Evolutionary conservation across 257 asterid species (phyloP).

Genomic region (Scutellaria baicalensis): DNA sequence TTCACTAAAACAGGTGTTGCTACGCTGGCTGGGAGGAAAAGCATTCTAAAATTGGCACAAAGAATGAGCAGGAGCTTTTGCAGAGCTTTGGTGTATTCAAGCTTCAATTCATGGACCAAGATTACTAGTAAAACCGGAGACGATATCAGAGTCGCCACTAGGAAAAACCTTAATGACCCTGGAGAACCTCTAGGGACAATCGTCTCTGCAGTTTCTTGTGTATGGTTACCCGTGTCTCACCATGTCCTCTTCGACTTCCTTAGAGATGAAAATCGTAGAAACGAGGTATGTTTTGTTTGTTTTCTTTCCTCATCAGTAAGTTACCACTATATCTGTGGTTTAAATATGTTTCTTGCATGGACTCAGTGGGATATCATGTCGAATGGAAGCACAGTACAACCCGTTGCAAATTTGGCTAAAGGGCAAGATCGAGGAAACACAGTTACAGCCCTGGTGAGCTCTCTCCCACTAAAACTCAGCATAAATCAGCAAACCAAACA

Average conservation of each 20-base stretch:
- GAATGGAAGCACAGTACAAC: constrained; percentile 42
- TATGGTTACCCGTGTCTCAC: constrained; percentile 74
- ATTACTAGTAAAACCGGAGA: constrained; percentile 56
- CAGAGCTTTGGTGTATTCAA: constrained; percentile 65
- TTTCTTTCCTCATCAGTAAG: neutral
- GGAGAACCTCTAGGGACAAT: constrained; percentile 82
- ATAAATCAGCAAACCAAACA: neutral
- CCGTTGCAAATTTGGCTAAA: constrained; percentile 67
- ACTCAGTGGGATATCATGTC: constrained; percentile 78
- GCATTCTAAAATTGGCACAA: constrained; percentile 65
- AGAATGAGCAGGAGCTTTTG: constrained; percentile 68
- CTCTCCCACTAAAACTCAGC: neutral
- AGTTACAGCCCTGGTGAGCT: constrained; percentile 61
- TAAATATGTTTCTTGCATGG: neutral
- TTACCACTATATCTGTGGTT: neutral
- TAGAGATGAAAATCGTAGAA: constrained; percentile 60
- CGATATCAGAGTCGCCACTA: constrained; percentile 56
- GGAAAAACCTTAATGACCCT: constrained; percentile 58
- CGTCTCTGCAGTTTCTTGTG: constrained; percentile 61
- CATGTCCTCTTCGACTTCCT: constrained; percentile 58
- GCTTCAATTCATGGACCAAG: constrained; percentile 73
- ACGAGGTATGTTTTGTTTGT: constrained; percentile 44
- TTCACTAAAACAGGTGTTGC: constrained; percentile 49
- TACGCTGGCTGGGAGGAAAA: constrained; percentile 82
- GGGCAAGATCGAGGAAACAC: constrained; percentile 78